These are phyloP conservation scores for Blastobotrys capitulatus DNA, from an alignment of 1,139 yeast genomes.

Conservation along the genomic window DNA sequence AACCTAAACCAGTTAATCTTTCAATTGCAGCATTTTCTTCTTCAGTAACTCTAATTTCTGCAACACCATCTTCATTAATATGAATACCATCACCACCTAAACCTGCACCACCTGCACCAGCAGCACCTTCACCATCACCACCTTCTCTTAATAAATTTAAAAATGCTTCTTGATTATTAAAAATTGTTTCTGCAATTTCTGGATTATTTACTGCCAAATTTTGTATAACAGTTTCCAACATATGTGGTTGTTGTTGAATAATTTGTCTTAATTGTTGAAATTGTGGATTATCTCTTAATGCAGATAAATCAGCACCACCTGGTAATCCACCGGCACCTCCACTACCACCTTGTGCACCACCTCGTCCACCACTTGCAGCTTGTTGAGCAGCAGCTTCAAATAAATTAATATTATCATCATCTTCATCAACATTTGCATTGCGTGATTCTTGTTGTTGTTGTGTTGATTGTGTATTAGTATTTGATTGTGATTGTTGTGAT, in stretches of 20 bases:
- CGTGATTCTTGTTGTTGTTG: slow-evolving; percentile 5
- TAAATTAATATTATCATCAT: slow-evolving; percentile 33
- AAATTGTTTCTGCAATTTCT: slow-evolving; percentile 69
- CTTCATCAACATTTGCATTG: slow-evolving; percentile 18
- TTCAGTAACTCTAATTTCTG: slow-evolving; percentile 59
- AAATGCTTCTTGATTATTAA: slow-evolving; percentile 82
- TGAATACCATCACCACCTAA: slow-evolving; percentile 24
- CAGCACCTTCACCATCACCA: slow-evolving; percentile 37
- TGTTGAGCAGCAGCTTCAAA: slow-evolving; percentile 31
- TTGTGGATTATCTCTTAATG: slow-evolving; percentile 40
- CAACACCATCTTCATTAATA: slow-evolving; percentile 27
- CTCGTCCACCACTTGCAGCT: slow-evolving; percentile 20
- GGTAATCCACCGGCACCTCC: slow-evolving; percentile 24
- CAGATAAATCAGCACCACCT: slow-evolving; percentile 25
- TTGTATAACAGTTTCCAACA: slow-evolving; percentile 77
- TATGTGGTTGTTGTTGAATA: slow-evolving; percentile 81
- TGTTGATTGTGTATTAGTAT: slow-evolving; percentile 17
- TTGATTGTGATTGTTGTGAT: slow-evolving; percentile 12
- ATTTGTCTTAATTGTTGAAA: slow-evolving; percentile 66
- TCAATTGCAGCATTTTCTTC: slow-evolving; percentile 86
- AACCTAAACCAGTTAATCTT: slow-evolving; percentile 88
- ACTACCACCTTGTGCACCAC: slow-evolving; percentile 19
- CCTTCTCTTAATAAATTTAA: slow-evolving; percentile 56
- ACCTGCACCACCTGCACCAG: slow-evolving; percentile 35
- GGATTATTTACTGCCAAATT: slow-evolving; percentile 83